Evolutionary conservation across 495 filamentous ascomycete species (phyloP), one percentile per base, ranked within the genome.

Genomic region (Clohesyomyces aquaticus): DNA sequence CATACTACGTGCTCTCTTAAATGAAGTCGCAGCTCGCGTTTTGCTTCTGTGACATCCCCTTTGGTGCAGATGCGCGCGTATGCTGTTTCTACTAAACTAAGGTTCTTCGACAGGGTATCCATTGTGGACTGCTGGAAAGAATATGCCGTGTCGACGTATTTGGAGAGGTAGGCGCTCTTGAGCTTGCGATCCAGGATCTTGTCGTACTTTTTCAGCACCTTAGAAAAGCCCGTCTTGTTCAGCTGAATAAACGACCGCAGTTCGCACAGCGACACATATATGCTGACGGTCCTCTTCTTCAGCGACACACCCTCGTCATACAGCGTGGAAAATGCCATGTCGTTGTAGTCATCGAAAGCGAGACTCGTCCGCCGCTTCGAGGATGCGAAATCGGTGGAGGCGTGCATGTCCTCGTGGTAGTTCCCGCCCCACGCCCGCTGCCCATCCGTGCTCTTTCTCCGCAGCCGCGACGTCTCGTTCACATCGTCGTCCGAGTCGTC

Each of bases 161-260:
- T 74, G 59, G 83, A 80, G 63, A 97, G 83, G 72, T 96, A 99
- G 58, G 80, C 78, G 14, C 81, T 73, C 50, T 91, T 90, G 21
- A 98, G 78, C 54, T 83, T 86, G 38, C 87, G 87, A 72, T 97
- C 87, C 28, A 94, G 78, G 53, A 89, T 97, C 81, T 99, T 99
- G 79, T 99, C 94, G 72, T 94, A 99, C 74, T 99, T 99, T 79
- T 99, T 99, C 67, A 96, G 76, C 2, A 92, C 91, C 76, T 99
- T 99, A 43, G 85, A 82, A 76, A 99, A 99, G 2, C 94, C 94
- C 0, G 94, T 99, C 76, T 86, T 87, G 79, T 99, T 99, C 45
- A 99, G 81, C 77, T 99, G 94, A 55, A 94, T 85, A 73, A 93
- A 99, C 14, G 93, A 96, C 73, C 96, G 91, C 58, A 99, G 83